Base-by-base conservation (phyloP, 106 monocot genomes). In the Gastrodia elata region DNA sequence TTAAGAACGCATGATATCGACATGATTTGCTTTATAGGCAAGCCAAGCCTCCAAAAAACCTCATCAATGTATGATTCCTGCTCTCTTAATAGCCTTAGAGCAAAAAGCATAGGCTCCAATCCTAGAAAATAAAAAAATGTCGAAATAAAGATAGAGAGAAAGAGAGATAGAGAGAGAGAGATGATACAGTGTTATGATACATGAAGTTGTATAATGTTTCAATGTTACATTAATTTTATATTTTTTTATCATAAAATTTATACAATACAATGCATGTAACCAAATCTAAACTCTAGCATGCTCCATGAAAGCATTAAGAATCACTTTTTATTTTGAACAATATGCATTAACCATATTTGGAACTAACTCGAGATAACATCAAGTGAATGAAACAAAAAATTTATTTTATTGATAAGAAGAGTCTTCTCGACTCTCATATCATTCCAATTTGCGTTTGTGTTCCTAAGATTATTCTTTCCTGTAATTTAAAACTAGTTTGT, bases 41-140 rank as follows among this genome's bases (percentile, higher is more conserved):
- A 28, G 20, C 76, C 77, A 25, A 93, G 72, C 55, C 80, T 73
- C 9, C 67, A 72, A 39, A 74, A 64, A 73, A 89, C 74, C 79
- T 93, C 89, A 73, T 93, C 76, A 2, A 93, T 76, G 76, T 93
- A 89, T 70, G 87, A 48, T 18, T 87, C 89, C 73, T 87, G 79
- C 39, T 91, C 90, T 32, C 73, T 77, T 7, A 39, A 22, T 25
- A 57, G 18, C 1, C 22, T 57, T 26, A 57, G 26, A 18, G 10
- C 57, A 2, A 18, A 57, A 6, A 26, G 15, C 2, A 43, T 9
- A 7, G 26, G 5, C 2, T 6, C 18, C 26, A 57, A 57, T n/a
- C 5, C 26, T 22, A 46, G 46, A 46, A 14, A 18, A 11, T 8
- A 57, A 57, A 26, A 27, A 18, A 57, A 57, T 22, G 13, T 26